Evolutionary conservation across 2,329 filamentous ascomycete species (phyloP).

Genomic region (Chaetomium olivaceum): DNA sequence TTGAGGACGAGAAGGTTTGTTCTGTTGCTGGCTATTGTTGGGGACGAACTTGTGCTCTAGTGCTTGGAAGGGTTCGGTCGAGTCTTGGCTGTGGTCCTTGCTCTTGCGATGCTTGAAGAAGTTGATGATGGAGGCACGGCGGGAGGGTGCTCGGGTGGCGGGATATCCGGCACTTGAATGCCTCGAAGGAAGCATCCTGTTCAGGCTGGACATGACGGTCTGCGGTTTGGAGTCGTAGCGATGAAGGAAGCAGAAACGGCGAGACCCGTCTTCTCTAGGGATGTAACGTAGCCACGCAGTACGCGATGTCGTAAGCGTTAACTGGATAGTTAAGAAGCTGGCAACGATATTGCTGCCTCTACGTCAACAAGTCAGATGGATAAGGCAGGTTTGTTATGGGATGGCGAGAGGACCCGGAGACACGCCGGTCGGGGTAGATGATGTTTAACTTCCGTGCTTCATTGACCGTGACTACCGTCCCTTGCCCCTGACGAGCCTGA

Average conservation of each 20-base stretch:
- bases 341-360: neutral
- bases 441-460: neutral
- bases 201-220: neutral
- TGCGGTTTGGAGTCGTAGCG: neutral
- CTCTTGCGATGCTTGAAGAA: neutral
- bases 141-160: neutral
- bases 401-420: neutral
- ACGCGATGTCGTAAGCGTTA: slow-evolving; percentile 1
- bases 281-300: neutral
- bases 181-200: neutral
- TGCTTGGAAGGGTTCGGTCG: neutral
- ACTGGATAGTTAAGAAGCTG: neutral
- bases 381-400: neutral
- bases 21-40: neutral
- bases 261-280: neutral
- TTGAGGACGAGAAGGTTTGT: neutral
- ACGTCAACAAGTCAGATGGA: neutral
- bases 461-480: neutral
- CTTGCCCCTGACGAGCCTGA: neutral
- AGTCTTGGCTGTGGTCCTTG: neutral
- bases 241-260: neutral
- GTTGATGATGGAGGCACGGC: slow-evolving; percentile 1
- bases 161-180: neutral
- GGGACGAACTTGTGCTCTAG: neutral
- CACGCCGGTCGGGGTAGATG: neutral